Conservation (phyloP, 2,329 filamentous ascomycete species). For the Saccharata proteae region DNA sequence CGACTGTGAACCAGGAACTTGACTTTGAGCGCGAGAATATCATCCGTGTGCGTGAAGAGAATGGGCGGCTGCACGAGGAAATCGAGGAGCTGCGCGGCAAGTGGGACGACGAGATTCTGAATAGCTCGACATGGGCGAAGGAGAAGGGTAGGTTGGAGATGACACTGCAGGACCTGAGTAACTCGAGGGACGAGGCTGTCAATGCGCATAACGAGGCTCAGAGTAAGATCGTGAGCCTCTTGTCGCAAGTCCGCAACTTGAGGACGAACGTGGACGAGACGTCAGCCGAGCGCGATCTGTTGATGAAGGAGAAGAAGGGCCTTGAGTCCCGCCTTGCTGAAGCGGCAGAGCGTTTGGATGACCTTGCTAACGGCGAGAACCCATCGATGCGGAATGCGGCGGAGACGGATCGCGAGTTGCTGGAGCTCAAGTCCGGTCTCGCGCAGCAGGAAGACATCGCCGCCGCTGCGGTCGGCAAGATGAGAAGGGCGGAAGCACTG, state of each 20-base stretch:
- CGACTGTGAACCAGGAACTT: slow-evolving; percentile 78
- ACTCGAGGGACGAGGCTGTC: slow-evolving; percentile 87
- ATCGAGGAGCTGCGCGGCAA: slow-evolving; percentile 88
- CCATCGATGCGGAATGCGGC: slow-evolving; percentile 84
- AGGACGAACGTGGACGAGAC: slow-evolving; percentile 78
- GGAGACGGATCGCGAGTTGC: slow-evolving; percentile 72
- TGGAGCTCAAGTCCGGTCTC: slow-evolving; percentile 77
- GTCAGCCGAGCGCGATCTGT: slow-evolving; percentile 69
- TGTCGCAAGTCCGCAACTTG: slow-evolving; percentile 79
- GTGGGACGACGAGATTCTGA: slow-evolving; percentile 96
- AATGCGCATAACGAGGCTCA: slow-evolving; percentile 92
- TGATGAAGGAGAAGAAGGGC: slow-evolving; percentile 80
- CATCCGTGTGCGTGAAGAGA: slow-evolving; percentile 73
- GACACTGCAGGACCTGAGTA: slow-evolving; percentile 75
- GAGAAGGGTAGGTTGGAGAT: slow-evolving; percentile 88
- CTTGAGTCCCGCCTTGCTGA: slow-evolving; percentile 77
- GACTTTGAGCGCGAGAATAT: slow-evolving; percentile 87
- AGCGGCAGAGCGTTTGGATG: slow-evolving; percentile 77
- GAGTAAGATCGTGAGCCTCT: slow-evolving; percentile 76
- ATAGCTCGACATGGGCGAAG: slow-evolving; percentile 96
- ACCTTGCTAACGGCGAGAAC: slow-evolving; percentile 72
- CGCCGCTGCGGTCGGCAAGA: slow-evolving; percentile 86
- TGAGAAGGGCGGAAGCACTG: slow-evolving; percentile 84
- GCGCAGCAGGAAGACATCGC: slow-evolving; percentile 92
- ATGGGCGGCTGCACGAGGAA: slow-evolving; percentile 81